A percentile compares a stretch with the other conserved stretches of the same genome.
These are phyloP conservation scores for Grosmannia clavigera DNA, from an alignment of 2,329 filamentous ascomycete genomes.

Conservation along the genomic window DNA sequence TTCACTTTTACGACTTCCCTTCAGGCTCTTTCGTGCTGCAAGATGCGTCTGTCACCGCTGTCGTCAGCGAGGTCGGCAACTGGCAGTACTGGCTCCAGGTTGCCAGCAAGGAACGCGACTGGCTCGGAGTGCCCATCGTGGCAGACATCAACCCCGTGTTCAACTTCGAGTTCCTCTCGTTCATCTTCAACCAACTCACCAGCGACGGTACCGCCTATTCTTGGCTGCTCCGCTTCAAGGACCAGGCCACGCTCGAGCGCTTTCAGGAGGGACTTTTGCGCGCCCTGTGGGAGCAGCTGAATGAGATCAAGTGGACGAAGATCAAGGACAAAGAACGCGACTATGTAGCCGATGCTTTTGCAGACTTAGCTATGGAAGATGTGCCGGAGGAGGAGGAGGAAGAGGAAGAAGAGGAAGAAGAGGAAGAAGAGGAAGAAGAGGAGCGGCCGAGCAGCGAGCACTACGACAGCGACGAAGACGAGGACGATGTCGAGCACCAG, in stretches of 20 bases:
- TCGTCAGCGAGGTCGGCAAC: conserved; percentile 72
- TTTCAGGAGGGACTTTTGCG: conserved; percentile 95
- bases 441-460: conserved; percentile 43
- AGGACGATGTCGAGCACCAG: conserved; percentile 67
- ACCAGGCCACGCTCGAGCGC: conserved; percentile 64
- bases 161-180: conserved; percentile 97
- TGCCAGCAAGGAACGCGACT: conserved; percentile 60
- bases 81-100: conserved; percentile 98
- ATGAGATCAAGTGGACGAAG: conserved; percentile 88
- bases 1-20: conserved; percentile 87
- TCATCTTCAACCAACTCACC: conserved; percentile 96
- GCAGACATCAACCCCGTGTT: conserved; percentile 96
- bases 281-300: conserved; percentile 90
- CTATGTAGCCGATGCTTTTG: conserved; percentile 91
- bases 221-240: conserved; percentile 86
- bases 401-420: conserved; percentile 26
- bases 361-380: conserved; percentile 88
- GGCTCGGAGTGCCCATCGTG: conserved; percentile 75
- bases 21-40: conserved; percentile 76
- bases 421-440: conserved; percentile 42
- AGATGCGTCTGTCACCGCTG: conserved; percentile 61
- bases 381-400: conserved; percentile 33
- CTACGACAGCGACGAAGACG: conserved; percentile 48
- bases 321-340: conserved; percentile 85
- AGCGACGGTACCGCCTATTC: conserved; percentile 84